Conservation (phyloP, 352 stramenopile genomes). For the Hyaloperonospora brassicae region DNA sequence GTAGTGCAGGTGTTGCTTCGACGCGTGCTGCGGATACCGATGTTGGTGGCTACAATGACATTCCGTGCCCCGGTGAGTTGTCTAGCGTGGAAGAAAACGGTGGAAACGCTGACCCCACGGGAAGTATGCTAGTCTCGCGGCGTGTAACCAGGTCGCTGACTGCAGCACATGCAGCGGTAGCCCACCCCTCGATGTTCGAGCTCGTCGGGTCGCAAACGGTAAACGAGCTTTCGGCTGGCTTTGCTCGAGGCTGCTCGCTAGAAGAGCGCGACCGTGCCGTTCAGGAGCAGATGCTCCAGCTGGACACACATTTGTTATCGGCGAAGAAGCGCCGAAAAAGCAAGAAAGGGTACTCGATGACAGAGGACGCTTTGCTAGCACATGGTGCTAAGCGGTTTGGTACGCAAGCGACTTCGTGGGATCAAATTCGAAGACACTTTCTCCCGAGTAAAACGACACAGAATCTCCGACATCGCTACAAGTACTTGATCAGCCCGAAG, state of each 20-base stretch:
- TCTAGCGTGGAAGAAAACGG: constrained; percentile 3
- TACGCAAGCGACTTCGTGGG: constrained; percentile 40
- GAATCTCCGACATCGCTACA: constrained; percentile 54
- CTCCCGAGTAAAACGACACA: constrained; percentile 46
- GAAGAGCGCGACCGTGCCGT: constrained; percentile 45
- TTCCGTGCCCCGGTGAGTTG: constrained; percentile 1
- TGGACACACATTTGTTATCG: constrained; percentile 63
- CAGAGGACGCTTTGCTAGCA: constrained; percentile 59
- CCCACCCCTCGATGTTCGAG: constrained; percentile 83
- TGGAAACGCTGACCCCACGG: constrained; percentile 4
- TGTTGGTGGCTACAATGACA: constrained; percentile 1
- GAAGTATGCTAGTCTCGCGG: constrained; percentile 31
- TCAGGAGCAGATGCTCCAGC: constrained; percentile 51
- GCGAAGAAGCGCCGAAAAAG: constrained; percentile 35
- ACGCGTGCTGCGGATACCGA: constrained; percentile 4
- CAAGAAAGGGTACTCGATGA: constrained; percentile 44
- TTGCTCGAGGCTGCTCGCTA: constrained; percentile 37
- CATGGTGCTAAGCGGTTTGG: constrained; percentile 64
- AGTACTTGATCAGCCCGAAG: constrained; percentile 60
- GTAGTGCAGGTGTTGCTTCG: constrained; percentile 3
- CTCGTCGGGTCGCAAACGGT: constrained; percentile 59
- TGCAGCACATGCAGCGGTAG: constrained; percentile 65
- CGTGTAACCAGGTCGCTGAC: constrained; percentile 74
- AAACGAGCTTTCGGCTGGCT: constrained; percentile 40
- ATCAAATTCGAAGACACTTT: constrained; percentile 54